phyloP scores from a whole-genome alignment of 2,329 filamentous ascomycete genomes.

The Colletotrichum sojae region DNA sequence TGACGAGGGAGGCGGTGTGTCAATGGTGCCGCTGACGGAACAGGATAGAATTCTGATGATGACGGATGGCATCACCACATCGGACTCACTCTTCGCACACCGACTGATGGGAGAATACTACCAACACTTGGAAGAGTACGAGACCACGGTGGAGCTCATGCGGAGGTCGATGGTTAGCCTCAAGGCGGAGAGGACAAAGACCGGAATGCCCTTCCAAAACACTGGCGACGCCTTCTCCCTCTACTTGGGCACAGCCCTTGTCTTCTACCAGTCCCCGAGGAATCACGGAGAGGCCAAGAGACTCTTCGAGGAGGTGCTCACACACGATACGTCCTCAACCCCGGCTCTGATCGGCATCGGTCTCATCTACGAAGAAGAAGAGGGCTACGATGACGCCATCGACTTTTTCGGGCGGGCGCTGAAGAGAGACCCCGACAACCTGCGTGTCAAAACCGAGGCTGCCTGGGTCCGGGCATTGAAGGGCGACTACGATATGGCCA shows the following conservation, averaged over 20 bases:
- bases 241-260: conserved; percentile 86
- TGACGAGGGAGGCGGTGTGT: conserved; percentile 69
- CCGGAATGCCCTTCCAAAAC: conserved; percentile 78
- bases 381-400: conserved; percentile 87
- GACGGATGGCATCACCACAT: conserved; percentile 77
- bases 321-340: conserved; percentile 82
- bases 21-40: conserved; percentile 73
- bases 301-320: conserved; percentile 87
- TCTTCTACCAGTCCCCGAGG: conserved; percentile 90
- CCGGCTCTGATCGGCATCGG: conserved; percentile 90
- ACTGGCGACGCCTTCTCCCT: conserved; percentile 82
- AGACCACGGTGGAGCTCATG: conserved; percentile 84
- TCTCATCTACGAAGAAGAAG: conserved; percentile 92
- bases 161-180: conserved; percentile 79
- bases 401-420: conserved; percentile 85
- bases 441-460: conserved; percentile 86
- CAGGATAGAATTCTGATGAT: conserved; percentile 88
- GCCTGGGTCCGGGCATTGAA: conserved; percentile 93
- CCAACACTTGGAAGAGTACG: conserved; percentile 86
- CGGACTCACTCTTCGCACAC: conserved; percentile 84
- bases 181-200: conserved; percentile 72
- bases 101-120: conserved; percentile 89
- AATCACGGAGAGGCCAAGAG: conserved; percentile 89
- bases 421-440: conserved; percentile 78
- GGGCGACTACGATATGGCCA: conserved; percentile 79